Conservation (phyloP, 768 basidiomycete species). For the Clathrus columnatus region DNA sequence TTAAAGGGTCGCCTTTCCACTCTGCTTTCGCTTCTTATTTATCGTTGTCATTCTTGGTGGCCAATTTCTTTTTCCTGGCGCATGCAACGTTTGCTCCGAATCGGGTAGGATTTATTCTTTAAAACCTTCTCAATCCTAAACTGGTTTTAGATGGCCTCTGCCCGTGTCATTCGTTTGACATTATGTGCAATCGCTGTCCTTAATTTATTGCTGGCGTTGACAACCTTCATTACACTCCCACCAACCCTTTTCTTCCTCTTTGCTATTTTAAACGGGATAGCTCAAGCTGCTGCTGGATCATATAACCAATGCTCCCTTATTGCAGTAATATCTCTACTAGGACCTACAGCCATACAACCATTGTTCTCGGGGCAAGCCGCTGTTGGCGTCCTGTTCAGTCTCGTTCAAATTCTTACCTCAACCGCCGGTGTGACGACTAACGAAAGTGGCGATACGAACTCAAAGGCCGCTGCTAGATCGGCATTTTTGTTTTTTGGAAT, state of each 20-base stretch:
- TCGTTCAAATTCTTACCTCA: conserved; percentile 64
- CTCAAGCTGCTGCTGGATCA: conserved; percentile 53
- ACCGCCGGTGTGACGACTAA: conserved; percentile 32
- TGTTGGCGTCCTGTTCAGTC: conserved; percentile 72
- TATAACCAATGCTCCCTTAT: conserved; percentile 73
- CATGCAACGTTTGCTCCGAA: conserved; percentile 66
- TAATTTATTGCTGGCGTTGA: conserved; percentile 51
- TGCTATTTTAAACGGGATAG: conserved; percentile 49
- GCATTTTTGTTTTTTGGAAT: conserved; percentile 69
- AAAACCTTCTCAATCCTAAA: conserved; percentile 1
- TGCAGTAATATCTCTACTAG: conserved; percentile 76
- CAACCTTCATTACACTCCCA: conserved; percentile 49
- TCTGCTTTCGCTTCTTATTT: conserved; percentile 59
- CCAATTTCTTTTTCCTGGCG: conserved; percentile 62
- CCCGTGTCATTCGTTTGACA: conserved; percentile 38
- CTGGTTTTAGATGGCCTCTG: conserved; percentile 39
- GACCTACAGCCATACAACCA: conserved; percentile 60
- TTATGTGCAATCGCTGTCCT: conserved; percentile 43
- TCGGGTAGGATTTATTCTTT: conserved; percentile 36
- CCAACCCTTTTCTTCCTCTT: conserved; percentile 56
- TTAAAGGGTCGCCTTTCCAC: conserved; percentile 50
- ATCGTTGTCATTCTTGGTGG: conserved; percentile 50
- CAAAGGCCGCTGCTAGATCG: conserved; percentile 47
- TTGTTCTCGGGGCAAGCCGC: conserved; percentile 82
- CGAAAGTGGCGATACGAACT: conserved; percentile 2